A percentile compares a stretch with the other conserved stretches of the same genome.
Evolutionary conservation across 2,329 filamentous ascomycete species (phyloP).

Genomic region (Beauveria rudraprayagi): DNA sequence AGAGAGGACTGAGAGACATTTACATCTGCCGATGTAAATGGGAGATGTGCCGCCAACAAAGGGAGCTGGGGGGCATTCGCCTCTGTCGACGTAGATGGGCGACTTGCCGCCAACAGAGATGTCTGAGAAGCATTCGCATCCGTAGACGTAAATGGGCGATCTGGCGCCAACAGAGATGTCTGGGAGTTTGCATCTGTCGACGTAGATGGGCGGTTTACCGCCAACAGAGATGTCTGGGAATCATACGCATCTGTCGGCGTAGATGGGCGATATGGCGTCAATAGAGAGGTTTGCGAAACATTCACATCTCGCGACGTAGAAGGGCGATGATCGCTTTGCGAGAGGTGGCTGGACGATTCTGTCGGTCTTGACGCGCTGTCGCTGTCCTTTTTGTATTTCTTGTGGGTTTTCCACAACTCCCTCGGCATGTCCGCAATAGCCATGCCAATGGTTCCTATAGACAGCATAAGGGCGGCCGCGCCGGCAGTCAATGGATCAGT

Average conservation of each 20-base stretch:
- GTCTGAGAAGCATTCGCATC: background rate
- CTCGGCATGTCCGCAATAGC: constrained; percentile 67
- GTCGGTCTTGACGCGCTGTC: background rate
- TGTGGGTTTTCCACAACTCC: constrained; percentile 41
- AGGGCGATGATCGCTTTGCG: background rate
- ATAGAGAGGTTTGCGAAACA: too few relatives aligned
- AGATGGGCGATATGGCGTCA: background rate
- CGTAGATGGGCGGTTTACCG: background rate
- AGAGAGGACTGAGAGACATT: too few relatives aligned
- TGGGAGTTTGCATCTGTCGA: background rate
- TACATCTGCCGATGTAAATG: too few relatives aligned
- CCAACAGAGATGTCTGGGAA: too few relatives aligned
- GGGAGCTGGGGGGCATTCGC: too few relatives aligned
- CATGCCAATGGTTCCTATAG: constrained; percentile 73
- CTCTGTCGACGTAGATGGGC: too few relatives aligned
- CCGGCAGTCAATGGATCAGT: constrained; percentile 73
- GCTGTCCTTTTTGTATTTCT: constrained; percentile 16
- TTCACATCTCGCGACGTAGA: background rate
- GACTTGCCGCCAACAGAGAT: too few relatives aligned
- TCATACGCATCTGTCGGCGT: background rate
- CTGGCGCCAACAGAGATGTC: too few relatives aligned
- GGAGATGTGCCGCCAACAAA: too few relatives aligned
- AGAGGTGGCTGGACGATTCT: constrained; percentile 1
- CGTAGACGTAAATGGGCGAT: background rate
- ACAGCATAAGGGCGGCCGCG: constrained; percentile 70